Percentiles rank a stretch among this genome's conserved stretches.
Conservation (phyloP, 441 rosid species). For the Mallotus repandus region DNA sequence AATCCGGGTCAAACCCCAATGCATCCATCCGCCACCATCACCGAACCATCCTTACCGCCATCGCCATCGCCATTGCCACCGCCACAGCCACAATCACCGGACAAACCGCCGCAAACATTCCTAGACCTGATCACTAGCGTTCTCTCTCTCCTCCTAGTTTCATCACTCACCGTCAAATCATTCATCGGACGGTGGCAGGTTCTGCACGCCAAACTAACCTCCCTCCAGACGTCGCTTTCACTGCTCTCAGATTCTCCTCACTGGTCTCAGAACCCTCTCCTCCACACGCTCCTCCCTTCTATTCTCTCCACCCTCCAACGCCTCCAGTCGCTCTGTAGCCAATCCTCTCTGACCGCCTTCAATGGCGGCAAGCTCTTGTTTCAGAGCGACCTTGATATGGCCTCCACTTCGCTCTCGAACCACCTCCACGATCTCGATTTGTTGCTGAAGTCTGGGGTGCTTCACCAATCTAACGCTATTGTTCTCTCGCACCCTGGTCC, state of each 20-base stretch:
- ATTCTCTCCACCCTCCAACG: conserved; percentile 75
- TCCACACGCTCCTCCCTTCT: conserved; percentile 65
- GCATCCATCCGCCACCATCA: conserved; percentile 19
- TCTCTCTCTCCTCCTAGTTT: conserved; percentile 61
- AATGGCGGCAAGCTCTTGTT: conserved; percentile 71
- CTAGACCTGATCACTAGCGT: conserved; percentile 51
- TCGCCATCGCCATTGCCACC: background rate
- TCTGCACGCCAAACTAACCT: conserved; percentile 55
- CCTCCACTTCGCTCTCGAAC: conserved; percentile 54
- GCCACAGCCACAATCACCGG: conserved; percentile 18
- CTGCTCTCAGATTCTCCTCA: conserved; percentile 62
- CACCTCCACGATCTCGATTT: conserved; percentile 66
- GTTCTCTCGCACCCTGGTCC: conserved; percentile 63
- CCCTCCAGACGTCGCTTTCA: conserved; percentile 52
- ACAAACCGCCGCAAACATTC: conserved; percentile 49
- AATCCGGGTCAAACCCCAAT: conserved; percentile 17
- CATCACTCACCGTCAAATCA: conserved; percentile 54
- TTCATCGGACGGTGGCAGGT: conserved; percentile 81
- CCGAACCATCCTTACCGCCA: background rate
- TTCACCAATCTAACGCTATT: conserved; percentile 65
- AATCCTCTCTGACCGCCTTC: conserved; percentile 50
- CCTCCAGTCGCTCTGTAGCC: conserved; percentile 58
- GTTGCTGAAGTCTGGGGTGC: conserved; percentile 77
- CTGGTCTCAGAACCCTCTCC: conserved; percentile 71
- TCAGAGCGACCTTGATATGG: conserved; percentile 89